A percentile compares a stretch with the other conserved stretches of the same genome.
phyloP scores from a whole-genome alignment of 768 basidiomycete genomes.

The Crucibulum laeve region DNA sequence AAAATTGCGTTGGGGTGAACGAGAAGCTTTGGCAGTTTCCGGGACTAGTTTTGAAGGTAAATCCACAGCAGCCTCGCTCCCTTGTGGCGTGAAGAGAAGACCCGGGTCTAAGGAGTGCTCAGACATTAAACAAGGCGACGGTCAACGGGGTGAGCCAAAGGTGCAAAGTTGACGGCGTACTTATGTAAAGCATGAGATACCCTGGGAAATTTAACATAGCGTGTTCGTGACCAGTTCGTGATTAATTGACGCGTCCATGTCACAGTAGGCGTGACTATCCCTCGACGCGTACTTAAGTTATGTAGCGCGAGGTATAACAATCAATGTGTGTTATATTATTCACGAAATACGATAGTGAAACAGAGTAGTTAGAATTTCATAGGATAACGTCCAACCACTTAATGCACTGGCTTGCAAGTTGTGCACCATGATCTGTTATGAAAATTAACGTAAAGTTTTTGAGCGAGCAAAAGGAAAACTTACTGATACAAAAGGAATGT shows the following conservation, averaged over 20 bases:
- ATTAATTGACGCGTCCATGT: too few relatives aligned
- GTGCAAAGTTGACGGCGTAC: too few relatives aligned
- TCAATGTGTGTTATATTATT: too few relatives aligned
- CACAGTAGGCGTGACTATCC: too few relatives aligned
- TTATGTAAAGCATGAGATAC: too few relatives aligned
- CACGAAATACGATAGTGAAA: too few relatives aligned
- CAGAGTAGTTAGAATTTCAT: too few relatives aligned
- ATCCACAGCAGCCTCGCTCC: not conserved
- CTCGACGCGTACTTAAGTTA: too few relatives aligned
- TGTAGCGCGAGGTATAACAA: too few relatives aligned
- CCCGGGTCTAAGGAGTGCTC: slow-evolving; percentile 12
- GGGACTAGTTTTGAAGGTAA: not conserved
- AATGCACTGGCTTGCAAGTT: slow-evolving; percentile 44
- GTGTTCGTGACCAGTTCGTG: too few relatives aligned
- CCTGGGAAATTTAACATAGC: too few relatives aligned
- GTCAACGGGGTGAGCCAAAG: too few relatives aligned
- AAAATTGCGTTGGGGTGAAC: slow-evolving; percentile 9
- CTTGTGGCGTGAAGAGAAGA: slow-evolving; percentile 16
- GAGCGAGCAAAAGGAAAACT: slow-evolving; percentile 16
- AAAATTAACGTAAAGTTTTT: not conserved
- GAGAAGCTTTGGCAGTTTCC: not conserved
- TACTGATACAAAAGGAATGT: slow-evolving; percentile 75
- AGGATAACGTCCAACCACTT: slow-evolving; percentile 28
- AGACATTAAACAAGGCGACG: slow-evolving; percentile 8
- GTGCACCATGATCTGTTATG: slow-evolving; percentile 44